phyloP scores from a whole-genome alignment of 306 rosid genomes.

The barrel medic (Medicago truncatula) region DNA sequence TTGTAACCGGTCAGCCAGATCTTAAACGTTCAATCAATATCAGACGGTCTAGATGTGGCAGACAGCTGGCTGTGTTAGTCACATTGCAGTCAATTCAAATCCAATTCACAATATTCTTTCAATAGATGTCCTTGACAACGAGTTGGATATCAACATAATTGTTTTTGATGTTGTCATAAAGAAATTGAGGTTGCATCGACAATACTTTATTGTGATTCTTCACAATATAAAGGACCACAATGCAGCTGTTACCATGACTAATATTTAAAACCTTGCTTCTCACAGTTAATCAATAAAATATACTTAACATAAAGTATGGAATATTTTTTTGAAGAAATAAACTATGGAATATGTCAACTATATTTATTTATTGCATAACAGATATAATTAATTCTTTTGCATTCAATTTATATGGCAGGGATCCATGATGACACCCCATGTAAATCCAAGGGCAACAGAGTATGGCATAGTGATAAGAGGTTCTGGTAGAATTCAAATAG shows the following conservation, averaged over 20 bases:
- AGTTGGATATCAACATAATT: background rate
- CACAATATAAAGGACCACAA: no score
- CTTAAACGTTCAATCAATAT: background rate
- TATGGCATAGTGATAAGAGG: constrained; percentile 75
- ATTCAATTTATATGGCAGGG: constrained; percentile 51
- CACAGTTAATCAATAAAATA: no score
- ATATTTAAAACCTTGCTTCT: no score
- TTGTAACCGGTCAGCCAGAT: background rate
- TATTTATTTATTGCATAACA: no score
- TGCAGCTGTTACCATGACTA: no score
- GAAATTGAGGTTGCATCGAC: no score
- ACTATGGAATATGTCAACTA: no score
- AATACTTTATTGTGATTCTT: no score
- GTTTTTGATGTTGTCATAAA: background rate
- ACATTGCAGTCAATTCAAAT: background rate
- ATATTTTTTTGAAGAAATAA: no score
- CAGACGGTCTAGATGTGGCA: background rate
- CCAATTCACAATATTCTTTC: background rate
- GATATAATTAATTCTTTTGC: no score
- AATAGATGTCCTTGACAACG: background rate
- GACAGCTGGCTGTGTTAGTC: background rate
- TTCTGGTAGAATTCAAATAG: constrained; percentile 66
- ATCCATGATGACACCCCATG: constrained; percentile 90
- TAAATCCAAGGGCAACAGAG: constrained; percentile 87
- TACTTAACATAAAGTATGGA: no score